A percentile compares a stretch with the other conserved stretches of the same genome.
Conservation (phyloP, 805 yeast genomes). For the Ogataea minuta region DNA sequence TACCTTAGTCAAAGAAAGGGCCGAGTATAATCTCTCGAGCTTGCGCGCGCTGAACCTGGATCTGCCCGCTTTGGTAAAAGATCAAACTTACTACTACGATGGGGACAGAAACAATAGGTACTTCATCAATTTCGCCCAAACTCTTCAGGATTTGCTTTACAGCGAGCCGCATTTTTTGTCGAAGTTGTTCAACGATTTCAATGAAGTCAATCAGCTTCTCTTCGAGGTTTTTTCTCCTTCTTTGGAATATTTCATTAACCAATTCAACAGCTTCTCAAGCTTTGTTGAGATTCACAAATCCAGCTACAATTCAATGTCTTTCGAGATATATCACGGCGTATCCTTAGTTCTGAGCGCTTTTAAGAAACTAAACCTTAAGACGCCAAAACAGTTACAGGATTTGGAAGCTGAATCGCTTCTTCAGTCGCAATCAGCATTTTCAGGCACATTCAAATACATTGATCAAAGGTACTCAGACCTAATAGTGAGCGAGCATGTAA, state of each 20-base stretch:
- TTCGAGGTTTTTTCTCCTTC: constrained; percentile 54
- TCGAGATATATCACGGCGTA: constrained; percentile 44
- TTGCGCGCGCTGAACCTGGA: constrained; percentile 47
- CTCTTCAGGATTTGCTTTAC: constrained; percentile 12
- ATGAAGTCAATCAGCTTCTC: constrained; percentile 46
- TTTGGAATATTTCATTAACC: constrained; percentile 38
- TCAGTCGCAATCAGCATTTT: constrained; percentile 41
- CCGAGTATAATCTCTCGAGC: constrained; percentile 39
- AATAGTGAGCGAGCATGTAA: constrained; percentile 58
- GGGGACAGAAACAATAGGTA: constrained; percentile 22
- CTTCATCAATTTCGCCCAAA: constrained; percentile 21
- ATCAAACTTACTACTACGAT: constrained; percentile 32
- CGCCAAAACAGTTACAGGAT: constrained; percentile 16
- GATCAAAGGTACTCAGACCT: constrained; percentile 44
- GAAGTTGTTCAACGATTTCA: constrained; percentile 36
- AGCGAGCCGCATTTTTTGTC: constrained; percentile 23
- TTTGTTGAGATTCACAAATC: constrained; percentile 42
- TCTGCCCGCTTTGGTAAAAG: constrained; percentile 26
- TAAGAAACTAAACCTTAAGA: constrained; percentile 16
- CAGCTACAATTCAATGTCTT: constrained; percentile 50
- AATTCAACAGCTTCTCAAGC: constrained; percentile 38
- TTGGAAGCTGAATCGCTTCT: constrained; percentile 3
- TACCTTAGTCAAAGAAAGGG: constrained; percentile 42
- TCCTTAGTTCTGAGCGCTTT: constrained; percentile 14
- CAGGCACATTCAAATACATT: constrained; percentile 55